Conservation (phyloP, 2,329 filamentous ascomycete genomes). For the Penicillium sp. region DNA sequence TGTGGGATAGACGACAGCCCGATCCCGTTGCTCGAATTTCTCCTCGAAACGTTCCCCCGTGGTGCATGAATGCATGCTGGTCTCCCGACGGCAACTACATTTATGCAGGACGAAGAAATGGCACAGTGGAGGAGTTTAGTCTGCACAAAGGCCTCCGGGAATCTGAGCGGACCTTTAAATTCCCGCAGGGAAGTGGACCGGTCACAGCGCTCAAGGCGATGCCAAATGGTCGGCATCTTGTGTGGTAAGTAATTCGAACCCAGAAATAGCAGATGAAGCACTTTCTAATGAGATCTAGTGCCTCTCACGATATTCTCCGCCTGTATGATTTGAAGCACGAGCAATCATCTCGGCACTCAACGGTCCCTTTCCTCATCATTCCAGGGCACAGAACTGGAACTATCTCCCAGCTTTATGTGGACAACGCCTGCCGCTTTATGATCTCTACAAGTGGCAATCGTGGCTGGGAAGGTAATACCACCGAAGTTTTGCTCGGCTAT, state of each 20-base stretch:
- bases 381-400: conserved; percentile 85
- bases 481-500: conserved; percentile 89
- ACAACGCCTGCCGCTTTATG: conserved; percentile 85
- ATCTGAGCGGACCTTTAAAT: conserved; percentile 73
- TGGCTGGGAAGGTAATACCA: conserved; percentile 87
- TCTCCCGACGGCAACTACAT: conserved; percentile 91
- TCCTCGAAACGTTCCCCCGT: conserved; percentile 74
- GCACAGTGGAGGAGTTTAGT: conserved; percentile 90
- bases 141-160: conserved; percentile 72
- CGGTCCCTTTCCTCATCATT: conserved; percentile 91
- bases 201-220: conserved; percentile 85
- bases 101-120: conserved; percentile 83
- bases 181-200: conserved; percentile 80
- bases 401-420: conserved; percentile 78
- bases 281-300: conserved; percentile 46
- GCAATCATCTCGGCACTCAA: conserved; percentile 61
- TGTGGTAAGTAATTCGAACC: conserved; percentile 56
- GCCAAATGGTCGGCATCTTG: conserved; percentile 84
- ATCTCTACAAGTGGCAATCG: conserved; percentile 84
- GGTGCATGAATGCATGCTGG: conserved; percentile 98
- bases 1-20: conserved; percentile 56
- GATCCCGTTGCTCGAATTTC: conserved; percentile 73
- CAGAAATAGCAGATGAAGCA: too few relatives aligned
- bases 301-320: conserved; percentile 86
- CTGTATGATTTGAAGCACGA: conserved; percentile 79